Conservation (phyloP, 2,329 filamentous ascomycete genomes). For the Gremmenia infestans region DNA sequence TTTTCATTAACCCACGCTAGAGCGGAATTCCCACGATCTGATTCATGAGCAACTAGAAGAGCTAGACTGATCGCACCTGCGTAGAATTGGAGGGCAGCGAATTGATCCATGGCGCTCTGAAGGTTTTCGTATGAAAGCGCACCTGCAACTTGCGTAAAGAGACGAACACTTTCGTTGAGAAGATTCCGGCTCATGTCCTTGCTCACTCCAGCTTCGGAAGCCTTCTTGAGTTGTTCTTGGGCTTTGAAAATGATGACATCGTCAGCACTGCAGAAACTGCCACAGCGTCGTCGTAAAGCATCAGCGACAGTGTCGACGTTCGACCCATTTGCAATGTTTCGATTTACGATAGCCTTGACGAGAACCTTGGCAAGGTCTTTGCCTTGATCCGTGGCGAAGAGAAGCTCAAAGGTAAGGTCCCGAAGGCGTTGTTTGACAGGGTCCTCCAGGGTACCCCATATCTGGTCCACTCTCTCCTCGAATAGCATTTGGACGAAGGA, state of each 20-base stretch:
- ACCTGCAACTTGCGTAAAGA: conserved; percentile 85
- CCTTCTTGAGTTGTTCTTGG: conserved; percentile 87
- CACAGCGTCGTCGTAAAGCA: conserved; percentile 84
- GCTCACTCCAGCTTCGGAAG: conserved; percentile 71
- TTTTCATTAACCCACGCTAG: conserved; percentile 84
- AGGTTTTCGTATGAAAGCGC: conserved; percentile 79
- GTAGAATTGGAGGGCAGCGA: conserved; percentile 79
- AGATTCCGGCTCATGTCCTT: conserved; percentile 72
- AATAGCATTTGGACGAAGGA: conserved; percentile 94
- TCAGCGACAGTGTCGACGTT: conserved; percentile 98
- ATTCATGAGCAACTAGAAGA: conserved; percentile 75
- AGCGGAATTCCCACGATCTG: conserved; percentile 81
- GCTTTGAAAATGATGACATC: conserved; percentile 99
- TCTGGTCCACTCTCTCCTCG: conserved; percentile 87
- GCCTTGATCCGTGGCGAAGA: conserved; percentile 75
- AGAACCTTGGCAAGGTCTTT: conserved; percentile 89
- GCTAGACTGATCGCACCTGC: conserved; percentile 88
- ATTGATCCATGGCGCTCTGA: conserved; percentile 71
- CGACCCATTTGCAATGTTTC: conserved; percentile 92
- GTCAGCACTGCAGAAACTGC: conserved; percentile 95
- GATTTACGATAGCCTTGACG: conserved; percentile 96
- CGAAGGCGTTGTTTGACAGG: conserved; percentile 63
- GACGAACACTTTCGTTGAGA: conserved; percentile 79
- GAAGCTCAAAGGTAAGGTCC: conserved; percentile 77
- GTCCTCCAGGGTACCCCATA: conserved; percentile 71